Percentiles rank a stretch among this genome's conserved stretches.
Evolutionary conservation across 148 eudicot species (phyloP).

Genomic region (Fallopia convolvulus): DNA sequence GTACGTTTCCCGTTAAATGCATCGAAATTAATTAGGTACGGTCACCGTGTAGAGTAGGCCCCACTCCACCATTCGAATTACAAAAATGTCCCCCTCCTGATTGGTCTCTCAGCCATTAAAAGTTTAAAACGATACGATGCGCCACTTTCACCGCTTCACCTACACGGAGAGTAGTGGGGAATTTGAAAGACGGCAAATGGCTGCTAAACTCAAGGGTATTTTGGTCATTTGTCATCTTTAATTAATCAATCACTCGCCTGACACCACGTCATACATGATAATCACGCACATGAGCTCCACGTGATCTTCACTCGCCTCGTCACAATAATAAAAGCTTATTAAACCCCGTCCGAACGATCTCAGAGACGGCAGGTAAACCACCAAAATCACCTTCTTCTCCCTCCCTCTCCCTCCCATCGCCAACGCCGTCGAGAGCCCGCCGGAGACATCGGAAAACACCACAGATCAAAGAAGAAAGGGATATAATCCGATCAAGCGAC

Average conservation of each 20-base stretch:
- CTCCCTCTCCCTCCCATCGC: constrained; percentile 6
- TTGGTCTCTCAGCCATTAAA: no score
- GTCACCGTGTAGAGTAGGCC: no score
- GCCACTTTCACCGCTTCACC: no score
- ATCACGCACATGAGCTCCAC: not conserved
- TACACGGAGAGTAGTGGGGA: no score
- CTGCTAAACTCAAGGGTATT: not conserved
- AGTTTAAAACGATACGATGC: no score
- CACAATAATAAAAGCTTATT: not conserved
- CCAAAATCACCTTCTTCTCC: not conserved
- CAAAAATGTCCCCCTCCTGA: no score
- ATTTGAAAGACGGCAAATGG: not conserved
- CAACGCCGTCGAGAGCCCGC: not conserved
- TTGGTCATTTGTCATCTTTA: not conserved
- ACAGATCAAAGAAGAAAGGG: not conserved
- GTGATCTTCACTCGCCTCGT: not conserved
- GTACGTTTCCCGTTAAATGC: no score
- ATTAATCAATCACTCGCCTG: not conserved
- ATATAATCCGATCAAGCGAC: not conserved
- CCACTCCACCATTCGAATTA: no score
- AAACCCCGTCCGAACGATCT: not conserved
- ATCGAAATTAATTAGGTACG: no score
- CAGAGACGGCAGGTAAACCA: not conserved
- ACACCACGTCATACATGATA: not conserved
- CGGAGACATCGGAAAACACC: not conserved